Percentiles rank a stretch among this genome's conserved stretches.
Evolutionary conservation across 2,329 filamentous ascomycete species (phyloP).

Genomic region (Mycocentrospora acerina): DNA sequence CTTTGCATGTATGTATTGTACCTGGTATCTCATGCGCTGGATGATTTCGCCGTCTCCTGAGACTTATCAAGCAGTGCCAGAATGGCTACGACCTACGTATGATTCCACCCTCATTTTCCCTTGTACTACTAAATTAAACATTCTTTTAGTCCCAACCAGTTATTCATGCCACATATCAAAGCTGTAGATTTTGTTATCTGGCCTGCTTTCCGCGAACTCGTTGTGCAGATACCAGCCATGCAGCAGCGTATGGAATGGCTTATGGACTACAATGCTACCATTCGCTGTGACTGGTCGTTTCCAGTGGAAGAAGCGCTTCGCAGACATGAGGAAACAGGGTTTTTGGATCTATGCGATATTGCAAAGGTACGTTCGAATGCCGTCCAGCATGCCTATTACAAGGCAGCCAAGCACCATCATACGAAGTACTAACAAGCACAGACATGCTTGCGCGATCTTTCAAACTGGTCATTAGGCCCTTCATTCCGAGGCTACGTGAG

Average conservation of each 20-base stretch:
- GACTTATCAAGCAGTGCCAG: slow-evolving; percentile 24
- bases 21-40: slow-evolving; percentile 28
- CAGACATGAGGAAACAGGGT: slow-evolving; percentile 13
- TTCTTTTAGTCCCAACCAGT: slow-evolving; percentile 19
- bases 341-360: slow-evolving; percentile 14
- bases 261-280: slow-evolving; percentile 19
- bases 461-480: slow-evolving; percentile 24
- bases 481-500: slow-evolving; percentile 25
- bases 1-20: slow-evolving; percentile 24
- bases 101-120: background rate
- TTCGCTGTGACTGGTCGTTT: slow-evolving; percentile 22
- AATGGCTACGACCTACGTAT: slow-evolving; percentile 27
- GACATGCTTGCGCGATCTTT: slow-evolving; percentile 12
- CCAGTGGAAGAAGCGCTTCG: slow-evolving; percentile 10
- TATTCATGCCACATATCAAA: slow-evolving; percentile 29
- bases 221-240: slow-evolving; percentile 26
- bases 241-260: slow-evolving; percentile 28
- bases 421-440: background rate
- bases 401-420: too few species aligned
- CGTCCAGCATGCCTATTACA: background rate
- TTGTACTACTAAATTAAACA: background rate
- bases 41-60: slow-evolving; percentile 26
- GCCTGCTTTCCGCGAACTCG: slow-evolving; percentile 28
- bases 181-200: slow-evolving; percentile 24
- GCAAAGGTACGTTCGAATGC: slow-evolving; percentile 13